Evolutionary conservation across 192 early-diverging fungal species (phyloP).

Genomic region (Funneliformis geosporum): DNA sequence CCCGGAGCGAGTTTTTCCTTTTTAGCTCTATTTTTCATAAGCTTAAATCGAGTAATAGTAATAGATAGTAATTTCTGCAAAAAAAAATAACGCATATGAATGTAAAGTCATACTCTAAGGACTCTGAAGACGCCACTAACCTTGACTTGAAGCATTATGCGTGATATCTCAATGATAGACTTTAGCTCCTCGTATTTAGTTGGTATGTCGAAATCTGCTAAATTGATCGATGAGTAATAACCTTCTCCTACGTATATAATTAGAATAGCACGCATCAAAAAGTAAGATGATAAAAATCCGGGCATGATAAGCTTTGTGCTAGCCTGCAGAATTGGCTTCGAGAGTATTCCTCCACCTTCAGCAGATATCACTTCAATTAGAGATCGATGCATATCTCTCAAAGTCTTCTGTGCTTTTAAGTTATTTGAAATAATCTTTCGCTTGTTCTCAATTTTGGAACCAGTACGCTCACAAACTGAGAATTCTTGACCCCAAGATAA

Average conservation of each 20-base stretch:
- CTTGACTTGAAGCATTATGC: conserved; percentile 30
- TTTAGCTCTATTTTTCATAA: conserved; percentile 19
- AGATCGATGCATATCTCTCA: conserved; percentile 30
- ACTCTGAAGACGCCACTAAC: conserved; percentile 22
- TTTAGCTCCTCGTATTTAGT: conserved; percentile 31
- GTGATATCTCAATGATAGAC: conserved; percentile 21
- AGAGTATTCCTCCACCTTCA: conserved; percentile 13
- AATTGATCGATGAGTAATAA: conserved; percentile 28
- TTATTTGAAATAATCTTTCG: conserved; percentile 28
- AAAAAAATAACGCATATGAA: conserved; percentile 17
- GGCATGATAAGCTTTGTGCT: conserved; percentile 23
- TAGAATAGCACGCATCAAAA: conserved; percentile 33
- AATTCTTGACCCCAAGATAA: conserved; percentile 32
- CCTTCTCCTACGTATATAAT: conserved; percentile 26
- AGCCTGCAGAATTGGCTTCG: conserved; percentile 15
- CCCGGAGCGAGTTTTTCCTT: conserved; percentile 27
- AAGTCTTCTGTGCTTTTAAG: conserved; percentile 27
- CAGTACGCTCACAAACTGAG: conserved; percentile 23
- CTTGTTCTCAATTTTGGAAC: conserved; percentile 31
- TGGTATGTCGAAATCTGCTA: conserved; percentile 30
- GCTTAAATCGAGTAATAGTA: conserved; percentile 29
- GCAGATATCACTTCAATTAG: conserved; percentile 28
- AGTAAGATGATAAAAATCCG: conserved; percentile 30
- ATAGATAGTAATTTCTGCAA: conserved; percentile 28
- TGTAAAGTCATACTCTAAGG: conserved; percentile 9